phyloP scores from a whole-genome alignment of 805 yeast species.

The Hemisphaericaspora nanyangensis region DNA sequence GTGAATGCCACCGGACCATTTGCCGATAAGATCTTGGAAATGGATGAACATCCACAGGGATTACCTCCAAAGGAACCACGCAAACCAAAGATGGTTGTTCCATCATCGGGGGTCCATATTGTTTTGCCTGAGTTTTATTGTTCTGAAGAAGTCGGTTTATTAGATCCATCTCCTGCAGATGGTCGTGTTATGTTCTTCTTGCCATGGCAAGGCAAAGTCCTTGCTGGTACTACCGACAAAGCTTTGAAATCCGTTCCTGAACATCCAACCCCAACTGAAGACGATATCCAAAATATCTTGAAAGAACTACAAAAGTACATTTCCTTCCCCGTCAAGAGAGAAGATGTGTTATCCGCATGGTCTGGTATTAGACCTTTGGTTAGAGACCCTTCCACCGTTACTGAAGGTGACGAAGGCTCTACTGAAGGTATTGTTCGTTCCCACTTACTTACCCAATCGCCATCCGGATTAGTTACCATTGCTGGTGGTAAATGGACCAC shows the following conservation, averaged over 20 bases:
- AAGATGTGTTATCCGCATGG: conserved; percentile 94
- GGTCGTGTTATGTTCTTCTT: conserved; percentile 96
- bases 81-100: conserved; percentile 81
- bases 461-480: conserved; percentile 75
- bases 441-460: conserved; percentile 70
- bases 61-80: conserved; percentile 50
- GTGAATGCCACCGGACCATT: conserved; percentile 96
- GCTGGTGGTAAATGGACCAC: conserved; percentile 99
- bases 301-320: conserved; percentile 86
- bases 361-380: conserved; percentile 95
- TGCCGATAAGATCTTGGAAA: conserved; percentile 77
- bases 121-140: conserved; percentile 90
- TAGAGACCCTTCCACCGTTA: conserved; percentile 62
- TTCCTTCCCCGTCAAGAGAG: conserved; percentile 82
- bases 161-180: conserved; percentile 89
- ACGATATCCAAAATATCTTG: conserved; percentile 83
- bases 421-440: conserved; percentile 91
- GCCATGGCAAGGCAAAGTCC: conserved; percentile 97
- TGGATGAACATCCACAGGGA: conserved; percentile 74
- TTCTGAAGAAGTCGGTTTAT: conserved; percentile 80
- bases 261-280: conserved; percentile 81
- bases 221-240: conserved; percentile 95
- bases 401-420: conserved; percentile 44
- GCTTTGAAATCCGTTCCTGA: conserved; percentile 69
- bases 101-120: conserved; percentile 91